phyloP scores from a whole-genome alignment of 1,139 yeast species.

The Protomyces gravidus region DNA sequence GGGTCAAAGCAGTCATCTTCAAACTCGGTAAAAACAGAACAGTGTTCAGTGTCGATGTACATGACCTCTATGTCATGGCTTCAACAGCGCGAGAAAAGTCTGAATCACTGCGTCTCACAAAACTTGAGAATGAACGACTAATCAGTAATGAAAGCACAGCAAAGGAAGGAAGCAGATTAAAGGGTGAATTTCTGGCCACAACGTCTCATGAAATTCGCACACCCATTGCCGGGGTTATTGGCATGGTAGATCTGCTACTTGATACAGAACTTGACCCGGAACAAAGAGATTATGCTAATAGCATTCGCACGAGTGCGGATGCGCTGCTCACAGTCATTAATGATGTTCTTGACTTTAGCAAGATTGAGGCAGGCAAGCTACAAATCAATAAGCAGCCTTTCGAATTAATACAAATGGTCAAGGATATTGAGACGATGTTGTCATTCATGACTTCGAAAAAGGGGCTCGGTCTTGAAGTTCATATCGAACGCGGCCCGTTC shows the following conservation, averaged over 20 bases:
- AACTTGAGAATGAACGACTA: conserved; percentile 13
- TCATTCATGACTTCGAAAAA: conserved; percentile 24
- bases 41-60: conserved; percentile 17
- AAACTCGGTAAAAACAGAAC: conserved; percentile 5
- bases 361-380: conserved; percentile 74
- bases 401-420: conserved; percentile 42
- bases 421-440: conserved; percentile 27
- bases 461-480: conserved; percentile 16
- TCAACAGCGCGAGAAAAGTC: conserved; percentile 7
- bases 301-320: conserved; percentile 71
- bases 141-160: conserved; percentile 13
- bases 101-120: not conserved
- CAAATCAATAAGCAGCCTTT: conserved; percentile 64
- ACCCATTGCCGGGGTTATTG: conserved; percentile 85
- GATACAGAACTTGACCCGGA: conserved; percentile 74
- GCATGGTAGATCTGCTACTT: conserved; percentile 85
- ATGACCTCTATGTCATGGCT: conserved; percentile 17
- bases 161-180: conserved; percentile 24
- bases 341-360: conserved; percentile 74
- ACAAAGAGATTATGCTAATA: conserved; percentile 74
- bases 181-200: conserved; percentile 25
- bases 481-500: conserved; percentile 39
- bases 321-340: conserved; percentile 75
- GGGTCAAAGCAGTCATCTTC: conserved; percentile 28
- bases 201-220: conserved; percentile 72